Conservation (phyloP, 225 moss, liverwort and hornwort genomes). For the Pseudisothecium myosuroides region DNA sequence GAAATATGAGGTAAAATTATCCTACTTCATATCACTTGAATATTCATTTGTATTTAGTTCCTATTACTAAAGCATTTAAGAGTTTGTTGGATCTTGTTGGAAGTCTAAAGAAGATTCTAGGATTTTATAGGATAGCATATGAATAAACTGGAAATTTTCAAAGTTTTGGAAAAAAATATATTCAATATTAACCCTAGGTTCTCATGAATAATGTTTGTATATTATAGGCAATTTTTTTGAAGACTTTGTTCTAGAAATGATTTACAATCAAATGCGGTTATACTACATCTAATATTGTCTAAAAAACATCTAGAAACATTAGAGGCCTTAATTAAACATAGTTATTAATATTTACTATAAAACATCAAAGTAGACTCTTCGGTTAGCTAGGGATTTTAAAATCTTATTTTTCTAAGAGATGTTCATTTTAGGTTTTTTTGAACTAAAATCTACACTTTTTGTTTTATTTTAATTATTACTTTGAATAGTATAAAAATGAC, state of each 20-base stretch:
- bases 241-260: rapidly evolving
- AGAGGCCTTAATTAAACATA: background rate
- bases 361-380: rapidly evolving
- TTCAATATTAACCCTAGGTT: background rate
- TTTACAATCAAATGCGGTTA: rapidly evolving
- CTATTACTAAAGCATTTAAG: background rate
- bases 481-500: background rate
- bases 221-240: background rate
- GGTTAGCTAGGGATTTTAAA: rapidly evolving
- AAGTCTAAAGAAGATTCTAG: background rate
- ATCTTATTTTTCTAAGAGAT: background rate
- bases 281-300: background rate
- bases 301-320: background rate
- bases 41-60: background rate
- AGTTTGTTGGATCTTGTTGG: background rate
- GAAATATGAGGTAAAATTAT: background rate
- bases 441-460: background rate
- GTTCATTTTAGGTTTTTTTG: background rate
- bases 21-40: background rate
- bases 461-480: background rate
- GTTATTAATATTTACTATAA: background rate
- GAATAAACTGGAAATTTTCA: background rate
- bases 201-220: background rate
- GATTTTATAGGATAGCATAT: background rate
- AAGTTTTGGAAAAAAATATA: background rate